Evolutionary conservation across 345 rosid genomes (phyloP).

Genomic region (Toxicodendron radicans): DNA sequence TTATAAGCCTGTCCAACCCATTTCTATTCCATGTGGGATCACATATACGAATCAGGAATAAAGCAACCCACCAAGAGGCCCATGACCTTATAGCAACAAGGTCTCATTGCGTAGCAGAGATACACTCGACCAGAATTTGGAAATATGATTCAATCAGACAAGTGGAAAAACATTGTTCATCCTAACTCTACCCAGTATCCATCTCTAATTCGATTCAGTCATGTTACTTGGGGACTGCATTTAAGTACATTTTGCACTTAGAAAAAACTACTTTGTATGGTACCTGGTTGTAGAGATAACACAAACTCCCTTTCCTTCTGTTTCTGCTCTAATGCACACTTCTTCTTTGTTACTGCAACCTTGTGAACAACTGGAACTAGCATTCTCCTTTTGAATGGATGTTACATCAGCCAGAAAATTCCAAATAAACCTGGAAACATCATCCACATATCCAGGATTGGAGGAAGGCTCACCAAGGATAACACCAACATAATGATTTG

Average conservation of each 20-base stretch:
- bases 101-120: neutral
- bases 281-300: slow-evolving; percentile 89
- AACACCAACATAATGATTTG: slow-evolving; percentile 91
- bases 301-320: slow-evolving; percentile 62
- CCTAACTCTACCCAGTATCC: neutral
- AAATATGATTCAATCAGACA: neutral
- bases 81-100: neutral
- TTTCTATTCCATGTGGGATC: too few relatives aligned
- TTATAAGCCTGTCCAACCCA: too few relatives aligned
- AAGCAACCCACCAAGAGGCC: neutral
- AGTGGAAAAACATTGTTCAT: neutral
- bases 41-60: neutral
- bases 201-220: neutral
- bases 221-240: neutral
- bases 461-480: slow-evolving; percentile 82
- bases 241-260: neutral
- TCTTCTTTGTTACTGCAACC: slow-evolving; percentile 64
- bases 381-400: slow-evolving; percentile 43
- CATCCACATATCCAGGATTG: slow-evolving; percentile 54
- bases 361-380: slow-evolving; percentile 49
- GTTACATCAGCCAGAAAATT: slow-evolving; percentile 91
- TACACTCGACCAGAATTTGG: neutral
- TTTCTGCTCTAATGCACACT: slow-evolving; percentile 80
- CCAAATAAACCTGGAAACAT: slow-evolving; percentile 83
- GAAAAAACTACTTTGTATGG: slow-evolving; percentile 1